phyloP scores from a whole-genome alignment of 2,329 filamentous ascomycete species.

The Acrocalymma vagum region DNA sequence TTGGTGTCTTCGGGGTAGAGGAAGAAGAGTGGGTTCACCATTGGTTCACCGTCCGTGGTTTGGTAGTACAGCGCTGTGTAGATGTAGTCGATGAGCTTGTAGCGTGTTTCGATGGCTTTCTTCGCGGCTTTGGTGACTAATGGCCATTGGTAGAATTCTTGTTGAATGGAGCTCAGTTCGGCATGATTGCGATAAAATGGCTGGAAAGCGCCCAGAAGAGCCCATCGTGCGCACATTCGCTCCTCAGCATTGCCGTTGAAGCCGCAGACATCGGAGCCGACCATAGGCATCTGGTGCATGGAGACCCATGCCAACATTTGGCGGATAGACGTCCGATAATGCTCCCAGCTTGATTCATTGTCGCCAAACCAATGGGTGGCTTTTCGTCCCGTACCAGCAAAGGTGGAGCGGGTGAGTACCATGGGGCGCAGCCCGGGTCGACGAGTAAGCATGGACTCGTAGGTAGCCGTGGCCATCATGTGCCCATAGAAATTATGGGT shows the following conservation, averaged over 20 bases:
- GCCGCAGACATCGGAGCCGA: constrained; percentile 75
- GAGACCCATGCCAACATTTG: constrained; percentile 56
- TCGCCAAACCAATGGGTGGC: constrained; percentile 71
- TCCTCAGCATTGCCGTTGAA: constrained; percentile 74
- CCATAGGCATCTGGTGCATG: constrained; percentile 58
- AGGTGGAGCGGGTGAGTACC: constrained; percentile 79
- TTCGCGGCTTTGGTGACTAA: constrained; percentile 70
- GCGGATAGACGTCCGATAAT: constrained; percentile 53
- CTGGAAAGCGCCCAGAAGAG: constrained; percentile 74
- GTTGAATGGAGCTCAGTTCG: constrained; percentile 58
- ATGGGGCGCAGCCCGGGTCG: constrained; percentile 72
- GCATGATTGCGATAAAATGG: constrained; percentile 83
- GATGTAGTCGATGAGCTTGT: constrained; percentile 79
- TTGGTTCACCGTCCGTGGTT: constrained; percentile 68
- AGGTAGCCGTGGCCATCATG: constrained; percentile 75
- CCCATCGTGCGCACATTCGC: constrained; percentile 78
- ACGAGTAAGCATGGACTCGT: constrained; percentile 71
- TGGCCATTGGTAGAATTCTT: constrained; percentile 78
- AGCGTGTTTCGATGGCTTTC: constrained; percentile 76
- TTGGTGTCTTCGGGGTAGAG: constrained; percentile 68
- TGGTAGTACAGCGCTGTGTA: constrained; percentile 76
- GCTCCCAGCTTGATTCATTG: constrained; percentile 54
- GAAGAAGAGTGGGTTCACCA: constrained; percentile 77
- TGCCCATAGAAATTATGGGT: constrained; percentile 80
- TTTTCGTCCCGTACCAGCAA: constrained; percentile 72